Evolutionary conservation across 2,329 filamentous ascomycete genomes (phyloP).

Genomic region (Colletotrichum plurivorum): DNA sequence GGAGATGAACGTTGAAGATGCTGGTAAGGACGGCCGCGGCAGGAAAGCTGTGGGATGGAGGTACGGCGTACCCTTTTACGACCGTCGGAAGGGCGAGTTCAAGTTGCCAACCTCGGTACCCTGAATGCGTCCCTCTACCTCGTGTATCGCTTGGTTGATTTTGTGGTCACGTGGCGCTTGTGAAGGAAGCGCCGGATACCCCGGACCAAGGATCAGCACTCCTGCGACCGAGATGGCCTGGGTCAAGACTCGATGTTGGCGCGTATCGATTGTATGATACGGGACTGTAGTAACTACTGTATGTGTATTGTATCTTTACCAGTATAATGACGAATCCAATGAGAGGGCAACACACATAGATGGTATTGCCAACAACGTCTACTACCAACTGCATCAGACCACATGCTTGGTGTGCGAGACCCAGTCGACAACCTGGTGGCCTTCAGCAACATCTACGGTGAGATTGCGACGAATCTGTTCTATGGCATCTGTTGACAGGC

Average conservation of each 20-base stretch:
- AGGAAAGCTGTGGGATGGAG: constrained; percentile 70
- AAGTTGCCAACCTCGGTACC: constrained; percentile 78
- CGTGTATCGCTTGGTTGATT: neutral
- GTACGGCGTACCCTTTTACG: constrained; percentile 74
- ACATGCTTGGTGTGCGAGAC: constrained; percentile 24
- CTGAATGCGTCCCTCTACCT: constrained; percentile 47
- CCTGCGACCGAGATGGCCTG: neutral
- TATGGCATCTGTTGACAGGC: constrained; percentile 69
- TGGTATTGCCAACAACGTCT: constrained; percentile 3
- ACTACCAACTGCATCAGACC: constrained; percentile 1
- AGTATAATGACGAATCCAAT: constrained; percentile 31
- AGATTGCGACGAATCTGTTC: constrained; percentile 66
- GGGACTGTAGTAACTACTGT: constrained; percentile 30
- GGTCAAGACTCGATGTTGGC: constrained; percentile 1
- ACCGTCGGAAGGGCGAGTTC: constrained; percentile 73
- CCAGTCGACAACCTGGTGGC: constrained; percentile 28
- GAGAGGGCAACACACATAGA: constrained; percentile 1
- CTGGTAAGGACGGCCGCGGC: constrained; percentile 67
- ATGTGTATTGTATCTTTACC: constrained; percentile 29
- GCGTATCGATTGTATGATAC: constrained; percentile 9
- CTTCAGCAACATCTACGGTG: constrained; percentile 49
- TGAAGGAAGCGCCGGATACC: neutral
- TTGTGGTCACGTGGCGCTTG: neutral
- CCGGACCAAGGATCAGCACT: neutral
- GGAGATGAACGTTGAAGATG: constrained; percentile 69